phyloP scores from a whole-genome alignment of 1,139 yeast species.

The Groenewaldozyma sp. region DNA sequence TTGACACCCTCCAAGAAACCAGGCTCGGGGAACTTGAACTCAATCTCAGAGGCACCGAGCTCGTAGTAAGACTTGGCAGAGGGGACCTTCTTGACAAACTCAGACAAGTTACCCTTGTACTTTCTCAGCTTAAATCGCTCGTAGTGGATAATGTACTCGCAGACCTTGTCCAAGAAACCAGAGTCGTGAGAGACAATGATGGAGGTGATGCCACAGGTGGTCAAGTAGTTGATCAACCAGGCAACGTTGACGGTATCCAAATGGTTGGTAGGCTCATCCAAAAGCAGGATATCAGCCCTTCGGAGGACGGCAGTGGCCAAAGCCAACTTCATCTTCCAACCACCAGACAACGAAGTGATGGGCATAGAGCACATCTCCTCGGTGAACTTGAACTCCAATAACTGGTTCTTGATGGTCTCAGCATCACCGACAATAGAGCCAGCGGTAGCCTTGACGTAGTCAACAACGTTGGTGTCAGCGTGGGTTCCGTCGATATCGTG shows the following conservation, averaged over 20 bases:
- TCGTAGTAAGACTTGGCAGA: slow-evolving; percentile 98
- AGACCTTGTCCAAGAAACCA: slow-evolving; percentile 95
- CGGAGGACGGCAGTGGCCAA: slow-evolving; percentile 96
- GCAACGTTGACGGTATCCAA: slow-evolving; percentile 89
- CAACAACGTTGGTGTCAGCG: slow-evolving; percentile 88
- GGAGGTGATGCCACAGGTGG: slow-evolving; percentile 75
- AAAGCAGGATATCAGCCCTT: slow-evolving; percentile 89
- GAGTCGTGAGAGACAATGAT: slow-evolving; percentile 97
- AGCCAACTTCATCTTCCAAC: slow-evolving; percentile 98
- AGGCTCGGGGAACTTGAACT: slow-evolving; percentile 98
- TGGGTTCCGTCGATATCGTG: slow-evolving; percentile 98
- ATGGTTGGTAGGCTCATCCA: slow-evolving; percentile 98
- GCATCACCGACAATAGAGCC: slow-evolving; percentile 50
- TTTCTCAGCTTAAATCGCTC: slow-evolving; percentile 99
- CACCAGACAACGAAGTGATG: slow-evolving; percentile 96
- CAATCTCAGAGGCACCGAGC: slow-evolving; percentile 94
- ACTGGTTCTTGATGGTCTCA: slow-evolving; percentile 55
- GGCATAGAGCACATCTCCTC: slow-evolving; percentile 89
- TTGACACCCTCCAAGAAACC: slow-evolving; percentile 99
- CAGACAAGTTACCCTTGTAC: slow-evolving; percentile 99
- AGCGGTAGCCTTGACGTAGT: slow-evolving; percentile 75
- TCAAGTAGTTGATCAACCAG: slow-evolving; percentile 86
- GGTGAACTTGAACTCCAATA: slow-evolving; percentile 83
- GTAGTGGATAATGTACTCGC: slow-evolving; percentile 98
- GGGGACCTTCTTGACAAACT: slow-evolving; percentile 97